Evolutionary conservation across 352 stramenopile species (phyloP).

Genomic region (Pythium guiyangense): DNA sequence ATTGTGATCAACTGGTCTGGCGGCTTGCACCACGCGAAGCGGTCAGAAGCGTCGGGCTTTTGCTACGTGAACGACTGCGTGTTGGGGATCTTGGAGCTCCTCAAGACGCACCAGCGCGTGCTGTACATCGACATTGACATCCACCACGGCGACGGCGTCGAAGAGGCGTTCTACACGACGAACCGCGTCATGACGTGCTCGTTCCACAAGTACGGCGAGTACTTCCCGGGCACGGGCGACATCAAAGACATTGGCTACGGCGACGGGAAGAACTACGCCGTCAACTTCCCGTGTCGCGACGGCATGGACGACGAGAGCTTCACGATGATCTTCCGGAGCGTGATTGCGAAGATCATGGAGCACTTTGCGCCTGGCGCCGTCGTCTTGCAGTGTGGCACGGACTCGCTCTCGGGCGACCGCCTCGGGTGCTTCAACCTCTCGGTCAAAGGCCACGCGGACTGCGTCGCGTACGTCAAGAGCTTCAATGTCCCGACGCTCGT

Average conservation of each 20-base stretch:
- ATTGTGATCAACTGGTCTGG: constrained; percentile 99
- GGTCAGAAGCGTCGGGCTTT: constrained; percentile 97
- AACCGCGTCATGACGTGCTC: constrained; percentile 98
- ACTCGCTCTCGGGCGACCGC: constrained; percentile 97
- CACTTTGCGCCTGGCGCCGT: constrained; percentile 95
- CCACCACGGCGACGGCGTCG: constrained; percentile 98
- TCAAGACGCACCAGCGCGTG: constrained; percentile 97
- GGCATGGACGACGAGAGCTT: constrained; percentile 98
- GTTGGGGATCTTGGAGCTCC: constrained; percentile 96
- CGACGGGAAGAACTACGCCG: constrained; percentile 96
- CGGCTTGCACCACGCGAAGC: constrained; percentile 98
- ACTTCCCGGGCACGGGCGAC: constrained; percentile 96
- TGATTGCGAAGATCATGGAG: constrained; percentile 98
- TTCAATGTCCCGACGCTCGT: constrained; percentile 97
- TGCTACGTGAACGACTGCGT: constrained; percentile 99
- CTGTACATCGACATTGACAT: constrained; percentile 99
- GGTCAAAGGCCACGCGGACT: constrained; percentile 96
- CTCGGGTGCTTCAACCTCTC: constrained; percentile 99
- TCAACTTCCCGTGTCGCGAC: constrained; percentile 98
- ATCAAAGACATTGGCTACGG: constrained; percentile 80
- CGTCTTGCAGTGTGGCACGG: constrained; percentile 97
- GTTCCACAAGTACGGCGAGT: constrained; percentile 99
- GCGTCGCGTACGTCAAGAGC: constrained; percentile 94
- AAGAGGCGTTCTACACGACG: constrained; percentile 99
- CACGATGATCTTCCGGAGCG: constrained; percentile 80